Base-by-base conservation (phyloP, 495 filamentous ascomycete species). In the Penicillium ucsense region DNA sequence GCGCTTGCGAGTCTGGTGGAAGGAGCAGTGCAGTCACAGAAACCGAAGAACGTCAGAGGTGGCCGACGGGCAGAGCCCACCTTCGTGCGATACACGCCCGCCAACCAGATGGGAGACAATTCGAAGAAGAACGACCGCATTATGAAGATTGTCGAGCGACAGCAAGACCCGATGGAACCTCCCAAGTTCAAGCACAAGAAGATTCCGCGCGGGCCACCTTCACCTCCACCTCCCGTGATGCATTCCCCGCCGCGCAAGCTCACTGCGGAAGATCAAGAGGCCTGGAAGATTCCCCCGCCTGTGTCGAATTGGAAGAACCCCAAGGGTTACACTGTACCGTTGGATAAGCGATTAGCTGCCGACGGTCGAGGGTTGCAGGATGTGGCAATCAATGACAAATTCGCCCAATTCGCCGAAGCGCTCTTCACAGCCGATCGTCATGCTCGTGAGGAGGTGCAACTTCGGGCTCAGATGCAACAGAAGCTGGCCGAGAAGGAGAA, bases 281-380 rank as follows among this genome's bases (percentile, higher is more conserved):
- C 84, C 9, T 98, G 92, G 92, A 88, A 82, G 50, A 94, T 98
- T 33, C 89, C 92, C 1, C 91, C 92, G 0, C 85, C 94, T 0
- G 85, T 99, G 3, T 94, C 87, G 10, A 95, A 96, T 63, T 99
- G 92, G 92, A 99, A 99, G 78, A 99, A 99, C 58, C 87, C 91
- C 0, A 96, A 95, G 69, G 92, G 92, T 59, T 99, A 95, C 56
- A 99, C 92, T 0, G 88, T 99, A 3, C 89, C 92, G 3, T 69
- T 99, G 27, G 94, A 97, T 60, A 99, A 97, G 72, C 85, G 92
- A 62, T 69, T 99, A 52, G 92, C 92, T n/a, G 89, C 92, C 2
- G 90, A 96, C 68, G 92, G 92, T 3, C 80, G 94, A 57, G 88
- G 88, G 6, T 67, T 97, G 54, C 87, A 94, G 63, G 92, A 99